phyloP scores from a whole-genome alignment of 164 flowering plant genomes.

The Dillenia suffruticosa region DNA sequence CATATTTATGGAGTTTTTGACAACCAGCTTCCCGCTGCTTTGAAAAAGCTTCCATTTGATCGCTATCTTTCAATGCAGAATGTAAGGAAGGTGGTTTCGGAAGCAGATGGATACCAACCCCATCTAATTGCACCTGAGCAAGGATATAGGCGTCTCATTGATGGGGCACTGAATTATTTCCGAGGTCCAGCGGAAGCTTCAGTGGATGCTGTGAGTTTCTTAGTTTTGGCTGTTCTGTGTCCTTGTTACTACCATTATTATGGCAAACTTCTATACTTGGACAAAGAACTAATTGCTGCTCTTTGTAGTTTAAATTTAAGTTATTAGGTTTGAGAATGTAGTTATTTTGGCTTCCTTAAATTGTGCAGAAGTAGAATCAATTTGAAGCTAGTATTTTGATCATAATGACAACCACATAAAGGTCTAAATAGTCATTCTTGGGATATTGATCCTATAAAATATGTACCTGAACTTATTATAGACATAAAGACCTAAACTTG shows the following conservation, averaged over 20 bases:
- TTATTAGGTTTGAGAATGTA: too few species aligned
- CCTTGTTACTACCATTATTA: background rate
- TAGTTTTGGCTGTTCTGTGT: background rate
- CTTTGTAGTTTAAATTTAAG: too few species aligned
- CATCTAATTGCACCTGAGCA: conserved; percentile 89
- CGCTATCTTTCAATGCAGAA: conserved; percentile 73
- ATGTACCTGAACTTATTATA: too few species aligned
- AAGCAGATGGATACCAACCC: conserved; percentile 95
- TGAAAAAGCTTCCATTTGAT: conserved; percentile 81
- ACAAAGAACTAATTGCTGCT: too few species aligned
- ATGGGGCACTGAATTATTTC: conserved; percentile 51
- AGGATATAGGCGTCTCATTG: conserved; percentile 74
- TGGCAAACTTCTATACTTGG: background rate
- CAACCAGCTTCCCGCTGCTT: conserved; percentile 85
- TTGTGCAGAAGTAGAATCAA: too few species aligned
- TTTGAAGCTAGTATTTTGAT: too few species aligned
- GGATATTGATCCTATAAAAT: too few species aligned
- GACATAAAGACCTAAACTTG: too few species aligned
- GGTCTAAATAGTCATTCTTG: too few species aligned
- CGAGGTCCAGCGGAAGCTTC: conserved; percentile 89
- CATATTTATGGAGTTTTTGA: conserved; percentile 86
- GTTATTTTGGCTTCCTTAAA: too few species aligned
- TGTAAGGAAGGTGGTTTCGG: conserved; percentile 72
- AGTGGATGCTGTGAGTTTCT: conserved; percentile 69
- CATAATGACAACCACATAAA: too few species aligned